These are phyloP conservation scores for Tulasnella sp. DNA, from an alignment of 768 basidiomycete genomes.

Conservation along the genomic window DNA sequence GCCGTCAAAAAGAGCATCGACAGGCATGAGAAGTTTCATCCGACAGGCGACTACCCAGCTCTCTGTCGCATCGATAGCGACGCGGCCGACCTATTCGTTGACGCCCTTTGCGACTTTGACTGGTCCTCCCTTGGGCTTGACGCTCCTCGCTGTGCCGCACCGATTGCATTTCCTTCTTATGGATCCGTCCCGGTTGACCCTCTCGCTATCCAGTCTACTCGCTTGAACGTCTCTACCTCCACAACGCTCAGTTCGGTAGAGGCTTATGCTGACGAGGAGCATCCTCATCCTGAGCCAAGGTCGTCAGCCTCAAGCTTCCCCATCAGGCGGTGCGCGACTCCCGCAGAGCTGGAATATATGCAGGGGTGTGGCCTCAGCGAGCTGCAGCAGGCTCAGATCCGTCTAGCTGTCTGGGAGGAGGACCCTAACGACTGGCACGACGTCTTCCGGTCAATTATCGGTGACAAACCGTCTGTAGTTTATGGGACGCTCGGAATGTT, in stretches of 20 bases:
- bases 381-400: background rate
- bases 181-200: background rate
- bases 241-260: background rate
- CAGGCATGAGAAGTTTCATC: background rate
- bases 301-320: background rate
- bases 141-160: background rate
- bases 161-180: background rate
- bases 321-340: background rate
- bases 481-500: background rate
- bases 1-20: background rate
- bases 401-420: background rate
- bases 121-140: background rate
- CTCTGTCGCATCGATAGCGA: background rate
- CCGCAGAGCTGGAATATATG: background rate
- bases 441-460: background rate
- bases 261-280: background rate
- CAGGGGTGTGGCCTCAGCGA: background rate
- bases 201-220: background rate
- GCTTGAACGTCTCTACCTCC: background rate
- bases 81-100: background rate
- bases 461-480: background rate
- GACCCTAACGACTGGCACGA: background rate
- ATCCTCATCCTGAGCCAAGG: background rate
- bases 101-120: background rate
- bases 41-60: background rate